A percentile compares a stretch with the other conserved stretches of the same genome.
These are phyloP conservation scores for Trypethelium eluteriae DNA, from an alignment of 495 filamentous ascomycete species.

Conservation along the genomic window DNA sequence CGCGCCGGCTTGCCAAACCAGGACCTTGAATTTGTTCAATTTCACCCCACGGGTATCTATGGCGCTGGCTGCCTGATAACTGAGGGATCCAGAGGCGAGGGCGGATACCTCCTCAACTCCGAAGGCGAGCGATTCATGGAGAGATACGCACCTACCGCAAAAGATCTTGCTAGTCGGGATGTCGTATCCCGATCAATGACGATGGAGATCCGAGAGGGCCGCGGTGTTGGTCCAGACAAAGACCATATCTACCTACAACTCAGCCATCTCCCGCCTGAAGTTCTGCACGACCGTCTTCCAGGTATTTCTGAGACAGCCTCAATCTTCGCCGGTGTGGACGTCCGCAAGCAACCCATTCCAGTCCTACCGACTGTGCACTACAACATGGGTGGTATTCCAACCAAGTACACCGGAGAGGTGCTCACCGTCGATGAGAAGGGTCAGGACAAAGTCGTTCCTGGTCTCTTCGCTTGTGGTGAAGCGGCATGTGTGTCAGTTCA, in stretches of 20 bases:
- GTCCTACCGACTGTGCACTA: slow-evolving; percentile 98
- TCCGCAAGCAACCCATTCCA: slow-evolving; percentile 92
- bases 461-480: slow-evolving; percentile 93
- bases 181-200: slow-evolving; percentile 98
- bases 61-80: slow-evolving; percentile 97
- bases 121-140: slow-evolving; percentile 99
- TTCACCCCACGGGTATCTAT: slow-evolving; percentile 99
- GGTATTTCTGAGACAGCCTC: slow-evolving; percentile 98
- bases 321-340: slow-evolving; percentile 95
- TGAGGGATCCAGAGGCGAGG: slow-evolving; percentile 95
- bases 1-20: slow-evolving; percentile 96
- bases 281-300: slow-evolving; percentile 91
- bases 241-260: slow-evolving; percentile 98
- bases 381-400: slow-evolving; percentile 99
- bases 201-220: slow-evolving; percentile 92
- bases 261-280: slow-evolving; percentile 80
- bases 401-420: slow-evolving; percentile 94
- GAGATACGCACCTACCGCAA: slow-evolving; percentile 92
- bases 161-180: slow-evolving; percentile 92
- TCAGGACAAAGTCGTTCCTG: slow-evolving; percentile 86
- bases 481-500: slow-evolving; percentile 98
- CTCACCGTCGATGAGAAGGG: slow-evolving; percentile 73
- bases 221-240: slow-evolving; percentile 91
- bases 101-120: slow-evolving; percentile 91
- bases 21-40: slow-evolving; percentile 99